A percentile compares a stretch with the other conserved stretches of the same genome.
These are phyloP conservation scores for Rhynchospora tenuis DNA, from an alignment of 176 grass and related monocot species.

Conservation along the genomic window DNA sequence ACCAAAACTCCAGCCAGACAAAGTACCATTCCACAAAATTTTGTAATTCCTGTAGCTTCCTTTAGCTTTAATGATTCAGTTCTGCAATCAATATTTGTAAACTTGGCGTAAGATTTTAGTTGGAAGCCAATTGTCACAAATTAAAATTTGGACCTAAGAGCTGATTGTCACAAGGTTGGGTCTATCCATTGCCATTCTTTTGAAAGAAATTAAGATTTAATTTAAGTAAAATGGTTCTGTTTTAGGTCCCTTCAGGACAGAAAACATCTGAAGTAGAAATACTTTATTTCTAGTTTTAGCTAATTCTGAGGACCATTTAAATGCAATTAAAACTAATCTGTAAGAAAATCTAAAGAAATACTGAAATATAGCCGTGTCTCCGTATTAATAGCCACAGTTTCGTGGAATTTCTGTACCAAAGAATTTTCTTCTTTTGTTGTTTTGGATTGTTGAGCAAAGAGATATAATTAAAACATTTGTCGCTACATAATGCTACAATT, in stretches of 20 bases:
- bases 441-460: background rate
- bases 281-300: background rate
- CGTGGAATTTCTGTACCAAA: background rate
- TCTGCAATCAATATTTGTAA: constrained; percentile 6
- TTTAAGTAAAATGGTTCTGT: background rate
- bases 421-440: background rate
- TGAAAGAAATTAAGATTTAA: background rate
- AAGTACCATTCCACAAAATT: constrained; percentile 34
- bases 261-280: no score
- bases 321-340: background rate
- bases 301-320: background rate
- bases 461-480: background rate
- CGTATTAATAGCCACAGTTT: background rate
- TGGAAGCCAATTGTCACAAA: background rate
- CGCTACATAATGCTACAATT: background rate
- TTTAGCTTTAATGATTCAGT: constrained; percentile 38
- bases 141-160: no score
- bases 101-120: background rate
- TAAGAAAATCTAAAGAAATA: background rate
- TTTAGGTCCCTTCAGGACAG: no score
- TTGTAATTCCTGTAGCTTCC: constrained; percentile 29
- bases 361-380: background rate
- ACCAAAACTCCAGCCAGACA: constrained; percentile 40
- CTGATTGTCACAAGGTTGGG: background rate
- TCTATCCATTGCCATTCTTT: background rate